Evolutionary conservation across 108 stramenopile genomes (phyloP), one percentile per base, ranked within the genome.

Genomic region (Seminavis robusta): DNA sequence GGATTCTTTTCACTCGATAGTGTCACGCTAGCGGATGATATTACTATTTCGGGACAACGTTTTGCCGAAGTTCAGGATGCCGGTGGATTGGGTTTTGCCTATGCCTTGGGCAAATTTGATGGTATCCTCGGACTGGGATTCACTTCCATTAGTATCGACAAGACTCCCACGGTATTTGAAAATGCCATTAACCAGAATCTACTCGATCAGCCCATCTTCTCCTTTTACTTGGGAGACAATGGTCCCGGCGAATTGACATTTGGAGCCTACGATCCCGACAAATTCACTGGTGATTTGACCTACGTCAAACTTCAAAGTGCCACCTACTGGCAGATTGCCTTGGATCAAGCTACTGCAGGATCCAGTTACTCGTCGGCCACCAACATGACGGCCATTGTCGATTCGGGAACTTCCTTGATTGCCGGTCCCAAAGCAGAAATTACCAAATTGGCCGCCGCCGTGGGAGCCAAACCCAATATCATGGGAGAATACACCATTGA

Each of bases 101-200:
- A 93, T 61, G 71, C 74, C 13, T 46, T 97, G 28, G 97, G 96
- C 26, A 92, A 97, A 32, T 99, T 98, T 70, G 98, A 98, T 69
- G 98, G 98, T 31, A 98, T 99, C 60, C 63, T 98, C 47, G 99
- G 99, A 61, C 60, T 98, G 33, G 99, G 93, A 43, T 99, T 98
- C 52, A 84, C 90, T 36, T 77, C 77, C 42, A 80, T 99, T 52
- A 68, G 75, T 28, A 79, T 98, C 43, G 96, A 88, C 45, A 78
- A 80, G 33, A 76, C 89, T 2, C 67, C 83, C 24, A 98, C 99
- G 11, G 91, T 94, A 11, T 95, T 98, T 66, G 81, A 97, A 40
- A 91, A 94, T 61, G 77, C 96, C 40, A 84, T 98, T 40, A 84
- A 87, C 48, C 83, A 92, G 59, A 82, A 76, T 23, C 49, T 67